Base-by-base conservation (phyloP, 2,329 filamentous ascomycete genomes). In the Aspergillus sp. region DNA sequence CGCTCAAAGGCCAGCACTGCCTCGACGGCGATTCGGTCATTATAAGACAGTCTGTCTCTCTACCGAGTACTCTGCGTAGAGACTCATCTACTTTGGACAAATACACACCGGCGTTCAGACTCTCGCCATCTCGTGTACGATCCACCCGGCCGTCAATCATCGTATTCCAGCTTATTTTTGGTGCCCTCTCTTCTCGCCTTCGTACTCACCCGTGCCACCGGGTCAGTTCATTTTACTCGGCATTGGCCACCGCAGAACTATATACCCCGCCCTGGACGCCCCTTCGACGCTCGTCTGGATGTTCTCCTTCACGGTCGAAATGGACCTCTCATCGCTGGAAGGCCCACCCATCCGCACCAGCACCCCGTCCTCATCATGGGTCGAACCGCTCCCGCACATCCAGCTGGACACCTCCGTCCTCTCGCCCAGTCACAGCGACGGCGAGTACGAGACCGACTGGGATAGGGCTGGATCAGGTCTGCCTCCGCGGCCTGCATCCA, bases 291-390 rank as follows among this genome's bases (percentile, higher is more conserved):
- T 32, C 25, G 46, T 20, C 29, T 47, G 17, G 17, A 45, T 32
- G 23, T 25, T 23, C 21, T 20, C 5, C 19, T 42, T 42, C 40
- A 23, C 32, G 10, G n/a, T 16, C 14, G 14, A 52, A 46, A 63
- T 62, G 64, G 70, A 72, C 50, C 63, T 72, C 19, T 72, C 70
- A 9, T 69, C 66, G 9, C 60, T 72, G 2, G 69, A 70, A 58
- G 70, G 70, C 3, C 66, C 66, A 41, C 68, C 67, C 2, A 59
- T 71, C 20, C 31, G 54, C 44, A 38, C 58, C 7, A 58, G 57
- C 45, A 60, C 62, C 44, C 49, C 54, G 20, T 29, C 32, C 23
- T 5, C 43, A 38, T 32, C 42, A 17, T 47, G 25, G 29, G 32
- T n/a, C 21, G 17, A 55, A 29, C 38, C 41, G 32, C 19, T 56